phyloP scores from a whole-genome alignment of 306 rosid genomes.

The Glycine tomentella region DNA sequence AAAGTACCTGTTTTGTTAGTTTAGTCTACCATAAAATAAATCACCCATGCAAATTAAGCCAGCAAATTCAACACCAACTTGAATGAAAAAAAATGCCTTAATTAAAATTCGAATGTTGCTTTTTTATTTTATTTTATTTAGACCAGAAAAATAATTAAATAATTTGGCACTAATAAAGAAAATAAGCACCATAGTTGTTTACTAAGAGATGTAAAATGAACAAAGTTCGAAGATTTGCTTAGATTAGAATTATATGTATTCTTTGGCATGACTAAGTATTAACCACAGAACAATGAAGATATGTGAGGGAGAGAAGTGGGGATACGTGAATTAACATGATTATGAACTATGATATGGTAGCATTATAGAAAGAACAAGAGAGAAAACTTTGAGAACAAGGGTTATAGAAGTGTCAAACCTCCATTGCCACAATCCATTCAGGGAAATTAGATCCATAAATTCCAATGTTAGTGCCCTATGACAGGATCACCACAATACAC shows the following conservation, averaged over 20 bases:
- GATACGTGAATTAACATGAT: background rate
- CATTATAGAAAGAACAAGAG: background rate
- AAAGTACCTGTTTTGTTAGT: no score
- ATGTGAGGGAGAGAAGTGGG: background rate
- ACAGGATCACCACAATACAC: background rate
- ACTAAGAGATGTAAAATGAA: conserved; percentile 1
- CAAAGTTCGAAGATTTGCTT: background rate
- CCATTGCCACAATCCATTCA: conserved; percentile 93
- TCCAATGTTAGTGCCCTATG: conserved; percentile 82
- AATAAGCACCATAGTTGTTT: background rate
- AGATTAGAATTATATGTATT: background rate
- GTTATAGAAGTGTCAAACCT: conserved; percentile 56
- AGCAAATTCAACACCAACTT: no score
- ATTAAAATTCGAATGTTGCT: conserved; percentile 5
- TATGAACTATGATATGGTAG: background rate
- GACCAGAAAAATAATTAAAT: conserved; percentile 20
- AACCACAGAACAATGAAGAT: background rate
- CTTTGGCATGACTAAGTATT: background rate
- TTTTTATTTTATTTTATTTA: background rate
- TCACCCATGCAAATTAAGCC: no score
- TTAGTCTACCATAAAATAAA: no score
- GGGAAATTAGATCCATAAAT: conserved; percentile 91
- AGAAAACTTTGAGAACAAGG: conserved; percentile 4
- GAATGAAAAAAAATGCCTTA: background rate
- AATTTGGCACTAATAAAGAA: background rate